phyloP scores from a whole-genome alignment of 768 basidiomycete genomes.

The Mycena polygramma region DNA sequence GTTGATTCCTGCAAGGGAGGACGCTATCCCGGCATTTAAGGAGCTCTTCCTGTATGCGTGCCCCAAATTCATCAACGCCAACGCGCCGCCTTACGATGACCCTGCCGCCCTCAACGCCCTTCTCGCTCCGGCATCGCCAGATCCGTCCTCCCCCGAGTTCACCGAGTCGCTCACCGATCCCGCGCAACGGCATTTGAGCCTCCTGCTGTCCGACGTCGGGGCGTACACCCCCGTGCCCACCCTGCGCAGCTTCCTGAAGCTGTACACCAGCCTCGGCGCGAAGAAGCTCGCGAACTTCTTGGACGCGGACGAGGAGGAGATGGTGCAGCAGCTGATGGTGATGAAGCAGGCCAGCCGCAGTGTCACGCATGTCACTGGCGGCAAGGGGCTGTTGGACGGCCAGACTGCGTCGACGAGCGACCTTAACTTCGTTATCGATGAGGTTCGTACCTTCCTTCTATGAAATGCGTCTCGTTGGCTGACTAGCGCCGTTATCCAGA shows the following conservation, averaged over 20 bases:
- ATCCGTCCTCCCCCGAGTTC: slow-evolving; percentile 48
- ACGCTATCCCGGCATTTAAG: slow-evolving; percentile 84
- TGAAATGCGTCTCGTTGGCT: neutral
- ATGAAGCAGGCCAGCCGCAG: slow-evolving; percentile 91
- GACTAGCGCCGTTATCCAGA: slow-evolving; percentile 58
- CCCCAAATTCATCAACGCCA: slow-evolving; percentile 96
- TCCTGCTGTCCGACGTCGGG: slow-evolving; percentile 87
- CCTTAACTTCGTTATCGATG: slow-evolving; percentile 94
- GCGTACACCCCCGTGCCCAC: slow-evolving; percentile 86
- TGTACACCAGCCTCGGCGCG: slow-evolving; percentile 95
- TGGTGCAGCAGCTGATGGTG: slow-evolving; percentile 97
- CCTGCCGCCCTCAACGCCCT: slow-evolving; percentile 68
- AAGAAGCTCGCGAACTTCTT: slow-evolving; percentile 93
- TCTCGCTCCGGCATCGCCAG: slow-evolving; percentile 52
- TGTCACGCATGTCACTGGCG: slow-evolving; percentile 73
- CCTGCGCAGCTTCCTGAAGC: slow-evolving; percentile 90
- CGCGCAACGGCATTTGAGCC: slow-evolving; percentile 83
- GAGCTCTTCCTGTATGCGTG: slow-evolving; percentile 96
- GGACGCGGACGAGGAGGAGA: slow-evolving; percentile 92
- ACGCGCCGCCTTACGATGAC: slow-evolving; percentile 94
- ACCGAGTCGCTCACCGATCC: slow-evolving; percentile 69
- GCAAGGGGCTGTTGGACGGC: slow-evolving; percentile 80
- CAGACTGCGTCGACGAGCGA: slow-evolving; percentile 92
- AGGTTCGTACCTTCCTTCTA: slow-evolving; percentile 61
- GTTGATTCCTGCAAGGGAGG: slow-evolving; percentile 59